A percentile compares a stretch with the other conserved stretches of the same genome.
Conservation (phyloP, 2,329 filamentous ascomycete species). For the Colletotrichum sp. region DNA sequence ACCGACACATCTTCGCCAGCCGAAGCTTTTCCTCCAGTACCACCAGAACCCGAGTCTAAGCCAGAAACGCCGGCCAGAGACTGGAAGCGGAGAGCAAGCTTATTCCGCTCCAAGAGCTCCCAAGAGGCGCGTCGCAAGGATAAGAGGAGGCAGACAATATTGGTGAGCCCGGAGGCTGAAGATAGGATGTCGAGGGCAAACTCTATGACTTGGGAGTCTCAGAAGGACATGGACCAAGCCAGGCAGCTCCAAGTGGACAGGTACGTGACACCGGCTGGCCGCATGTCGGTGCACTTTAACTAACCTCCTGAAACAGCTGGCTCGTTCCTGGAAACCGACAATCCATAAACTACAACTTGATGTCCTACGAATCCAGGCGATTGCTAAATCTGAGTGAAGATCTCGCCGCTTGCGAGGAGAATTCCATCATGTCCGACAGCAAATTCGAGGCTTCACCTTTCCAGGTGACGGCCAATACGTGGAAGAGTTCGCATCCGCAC, state of each 20-base stretch:
- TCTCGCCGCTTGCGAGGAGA: slow-evolving; percentile 32
- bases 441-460: slow-evolving; percentile 32
- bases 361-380: slow-evolving; percentile 50
- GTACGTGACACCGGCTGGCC: background rate
- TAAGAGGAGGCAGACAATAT: background rate
- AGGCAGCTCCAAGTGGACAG: slow-evolving; percentile 20
- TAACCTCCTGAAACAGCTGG: slow-evolving; percentile 29
- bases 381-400: slow-evolving; percentile 45
- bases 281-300: background rate
- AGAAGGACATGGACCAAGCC: slow-evolving; percentile 21
- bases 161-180: slow-evolving; percentile 2
- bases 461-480: slow-evolving; percentile 34
- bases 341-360: slow-evolving; percentile 48
- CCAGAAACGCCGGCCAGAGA: background rate
- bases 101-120: slow-evolving; percentile 23
- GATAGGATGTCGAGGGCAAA: slow-evolving; percentile 21
- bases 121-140: background rate
- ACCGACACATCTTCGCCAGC: background rate
- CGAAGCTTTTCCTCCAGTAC: background rate
- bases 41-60: background rate
- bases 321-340: slow-evolving; percentile 36
- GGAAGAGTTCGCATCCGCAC: slow-evolving; percentile 40
- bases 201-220: slow-evolving; percentile 22
- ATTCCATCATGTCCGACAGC: slow-evolving; percentile 38
- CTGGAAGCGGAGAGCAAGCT: slow-evolving; percentile 19